Conservation (phyloP, 768 basidiomycete genomes). For the Amanita muscaria region DNA sequence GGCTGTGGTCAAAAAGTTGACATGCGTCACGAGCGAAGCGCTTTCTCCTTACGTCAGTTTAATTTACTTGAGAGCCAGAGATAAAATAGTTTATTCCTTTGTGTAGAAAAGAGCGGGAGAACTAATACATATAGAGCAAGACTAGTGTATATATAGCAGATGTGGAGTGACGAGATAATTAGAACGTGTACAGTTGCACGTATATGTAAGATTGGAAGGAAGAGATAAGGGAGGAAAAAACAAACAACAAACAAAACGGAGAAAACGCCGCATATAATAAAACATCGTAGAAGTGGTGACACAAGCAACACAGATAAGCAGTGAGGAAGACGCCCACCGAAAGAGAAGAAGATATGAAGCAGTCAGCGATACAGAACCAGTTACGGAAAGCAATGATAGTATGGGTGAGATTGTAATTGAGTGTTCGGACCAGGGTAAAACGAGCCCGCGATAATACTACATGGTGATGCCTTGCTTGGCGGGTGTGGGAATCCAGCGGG, state of each 20-base stretch:
- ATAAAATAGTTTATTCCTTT: slow-evolving; percentile 2
- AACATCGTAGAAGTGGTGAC: slow-evolving; percentile 1
- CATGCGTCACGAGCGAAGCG: too few species aligned
- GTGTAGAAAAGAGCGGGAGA: not conserved
- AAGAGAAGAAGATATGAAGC: not conserved
- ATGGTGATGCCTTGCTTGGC: slow-evolving; percentile 1
- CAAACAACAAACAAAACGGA: not conserved
- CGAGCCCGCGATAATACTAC: slow-evolving; percentile 6
- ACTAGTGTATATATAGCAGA: slow-evolving; percentile 9
- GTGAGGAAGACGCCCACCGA: not conserved
- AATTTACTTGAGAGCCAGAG: too few species aligned
- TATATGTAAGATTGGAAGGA: not conserved
- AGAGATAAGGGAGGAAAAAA: not conserved
- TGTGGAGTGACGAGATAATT: not conserved
- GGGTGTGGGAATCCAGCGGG: slow-evolving; percentile 1
- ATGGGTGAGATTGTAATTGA: not conserved
- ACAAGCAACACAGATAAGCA: not conserved
- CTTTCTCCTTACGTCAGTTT: not conserved
- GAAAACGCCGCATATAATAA: not conserved
- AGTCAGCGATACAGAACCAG: not conserved
- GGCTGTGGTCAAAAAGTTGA: too few species aligned
- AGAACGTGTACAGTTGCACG: not conserved
- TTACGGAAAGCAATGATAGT: not conserved
- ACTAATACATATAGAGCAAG: slow-evolving; percentile 9
- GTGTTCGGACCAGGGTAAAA: slow-evolving; percentile 2